Evolutionary conservation across 2,329 filamentous ascomycete species (phyloP), one percentile per base, ranked within the genome.

Genomic region (Pestalotiopsis sp.): DNA sequence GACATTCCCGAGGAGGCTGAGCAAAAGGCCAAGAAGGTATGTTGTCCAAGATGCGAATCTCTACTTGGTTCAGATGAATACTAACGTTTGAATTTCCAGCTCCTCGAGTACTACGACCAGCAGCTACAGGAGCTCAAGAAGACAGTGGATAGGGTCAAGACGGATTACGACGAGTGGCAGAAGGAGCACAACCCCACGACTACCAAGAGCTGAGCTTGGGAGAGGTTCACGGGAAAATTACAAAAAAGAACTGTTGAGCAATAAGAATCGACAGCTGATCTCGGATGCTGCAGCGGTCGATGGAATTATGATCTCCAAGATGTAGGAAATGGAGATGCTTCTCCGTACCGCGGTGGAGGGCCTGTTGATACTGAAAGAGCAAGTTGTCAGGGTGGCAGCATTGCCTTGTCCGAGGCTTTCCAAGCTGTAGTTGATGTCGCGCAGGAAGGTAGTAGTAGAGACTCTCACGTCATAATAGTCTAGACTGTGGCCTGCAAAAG

Each of bases 51-150:
- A 31, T 31, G 12, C 25, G 27, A 14, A 57, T 40, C 60, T 6
- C 6, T 62, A 11, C 40, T 31, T 61, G 11, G 7, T 40, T 11
- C 11, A 27, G 4, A 40, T 41, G 14, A 41, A 36, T 60, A 52
- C 45, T n/a, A 9, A 31, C 7, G 38, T 69, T 36, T 36, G 31
- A 36, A 11, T 31, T 7, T 31, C 31, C 71, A 94, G 92, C 91
- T 95, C 61, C 81, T 95, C 74, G 91, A 92, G 75, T 92, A 94
- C 76, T 95, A 95, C 78, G 91, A 95, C 78, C 92, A 91, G 78
- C 93, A 95, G 82, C 84, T 96, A 41, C 85, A 88, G 76, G 91
- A 95, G 77, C 83, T 97, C 71, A 92, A 90, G 80, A 91, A 90
- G 77, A 91, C 94, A 77, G 83, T 91, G 14, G 90, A 92, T 76